phyloP scores from a whole-genome alignment of 768 basidiomycete genomes.

The Suillus brevipes region DNA sequence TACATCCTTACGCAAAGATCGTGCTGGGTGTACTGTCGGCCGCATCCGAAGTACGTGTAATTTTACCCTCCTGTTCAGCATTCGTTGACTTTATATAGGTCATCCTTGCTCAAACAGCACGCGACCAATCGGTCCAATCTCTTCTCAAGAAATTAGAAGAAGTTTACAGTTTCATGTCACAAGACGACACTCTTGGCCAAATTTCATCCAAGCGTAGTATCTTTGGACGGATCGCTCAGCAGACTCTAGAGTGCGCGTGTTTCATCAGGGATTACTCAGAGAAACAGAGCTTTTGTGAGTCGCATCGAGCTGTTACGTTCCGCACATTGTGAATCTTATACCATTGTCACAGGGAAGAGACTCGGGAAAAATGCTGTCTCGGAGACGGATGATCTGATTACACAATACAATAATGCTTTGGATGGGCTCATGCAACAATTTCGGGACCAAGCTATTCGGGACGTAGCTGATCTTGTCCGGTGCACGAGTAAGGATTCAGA shows the following conservation, averaged over 20 bases:
- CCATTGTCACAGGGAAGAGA: background rate
- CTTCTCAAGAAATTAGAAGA: conserved; percentile 2
- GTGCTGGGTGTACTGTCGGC: conserved; percentile 1
- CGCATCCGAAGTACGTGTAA: background rate
- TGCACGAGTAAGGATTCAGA: background rate
- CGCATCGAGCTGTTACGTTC: background rate
- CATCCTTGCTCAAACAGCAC: conserved; percentile 6
- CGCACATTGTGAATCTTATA: background rate
- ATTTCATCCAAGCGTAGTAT: background rate
- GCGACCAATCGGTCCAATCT: background rate
- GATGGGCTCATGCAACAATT: conserved; percentile 5
- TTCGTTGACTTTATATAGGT: background rate
- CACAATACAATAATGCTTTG: background rate
- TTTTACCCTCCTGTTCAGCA: background rate
- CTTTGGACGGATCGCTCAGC: conserved; percentile 13
- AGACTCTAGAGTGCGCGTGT: conserved; percentile 28
- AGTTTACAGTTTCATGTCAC: conserved; percentile 5
- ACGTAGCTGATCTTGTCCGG: background rate
- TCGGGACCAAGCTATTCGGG: background rate
- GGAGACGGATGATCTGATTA: background rate
- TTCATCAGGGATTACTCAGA: conserved; percentile 29
- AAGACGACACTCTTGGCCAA: background rate
- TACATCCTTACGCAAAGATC: conserved; percentile 12
- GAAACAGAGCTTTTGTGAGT: conserved; percentile 22
- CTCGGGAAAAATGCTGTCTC: background rate